Conservation (phyloP, 257 asterid genomes). For the Thymus mandschuricus region DNA sequence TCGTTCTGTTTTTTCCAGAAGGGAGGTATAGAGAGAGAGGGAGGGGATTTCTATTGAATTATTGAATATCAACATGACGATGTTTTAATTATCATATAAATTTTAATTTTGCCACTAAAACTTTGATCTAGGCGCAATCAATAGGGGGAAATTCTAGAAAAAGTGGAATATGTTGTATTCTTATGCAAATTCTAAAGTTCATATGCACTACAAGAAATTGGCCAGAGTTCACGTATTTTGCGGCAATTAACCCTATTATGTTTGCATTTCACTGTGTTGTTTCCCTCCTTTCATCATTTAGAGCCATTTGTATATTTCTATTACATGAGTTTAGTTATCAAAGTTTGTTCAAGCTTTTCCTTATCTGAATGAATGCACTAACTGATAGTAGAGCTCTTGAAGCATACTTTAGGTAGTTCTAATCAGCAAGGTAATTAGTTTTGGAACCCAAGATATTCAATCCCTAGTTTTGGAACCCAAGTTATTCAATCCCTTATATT, state of each 20-base stretch:
- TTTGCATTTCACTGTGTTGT: background rate
- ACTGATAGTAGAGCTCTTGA: background rate
- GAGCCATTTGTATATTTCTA: background rate
- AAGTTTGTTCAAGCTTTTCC: conserved; percentile 12
- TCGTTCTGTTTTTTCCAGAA: no score
- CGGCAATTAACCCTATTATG: background rate
- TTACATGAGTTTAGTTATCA: conserved; percentile 9
- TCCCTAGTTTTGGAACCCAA: background rate
- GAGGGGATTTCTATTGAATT: no score
- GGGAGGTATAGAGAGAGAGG: no score
- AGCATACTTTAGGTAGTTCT: background rate
- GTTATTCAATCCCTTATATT: background rate
- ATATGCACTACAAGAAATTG: no score
- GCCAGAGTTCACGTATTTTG: no score
- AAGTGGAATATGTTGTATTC: no score
- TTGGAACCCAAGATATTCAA: background rate
- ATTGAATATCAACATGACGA: no score
- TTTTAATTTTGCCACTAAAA: no score
- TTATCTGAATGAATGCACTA: background rate
- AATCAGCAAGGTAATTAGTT: background rate
- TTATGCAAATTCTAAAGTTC: no score
- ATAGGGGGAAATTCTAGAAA: no score
- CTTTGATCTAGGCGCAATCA: no score
- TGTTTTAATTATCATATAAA: no score
- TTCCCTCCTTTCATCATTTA: background rate